Conservation (phyloP, 176 grass and related monocot species). For the Ensete ventricosum region DNA sequence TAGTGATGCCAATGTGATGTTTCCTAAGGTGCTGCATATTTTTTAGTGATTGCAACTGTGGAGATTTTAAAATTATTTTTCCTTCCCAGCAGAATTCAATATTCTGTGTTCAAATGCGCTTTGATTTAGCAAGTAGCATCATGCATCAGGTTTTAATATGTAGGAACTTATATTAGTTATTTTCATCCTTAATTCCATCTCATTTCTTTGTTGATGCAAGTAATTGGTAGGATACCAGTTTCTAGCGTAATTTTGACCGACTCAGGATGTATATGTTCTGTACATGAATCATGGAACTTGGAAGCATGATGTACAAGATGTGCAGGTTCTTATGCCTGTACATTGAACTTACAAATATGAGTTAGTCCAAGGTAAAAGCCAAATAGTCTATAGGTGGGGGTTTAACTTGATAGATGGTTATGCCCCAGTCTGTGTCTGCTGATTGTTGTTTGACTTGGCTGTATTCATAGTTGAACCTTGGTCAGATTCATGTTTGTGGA, state of each 20-base stretch:
- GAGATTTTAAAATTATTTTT: constrained; percentile 4
- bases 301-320: not conserved
- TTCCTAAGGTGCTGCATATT: not conserved
- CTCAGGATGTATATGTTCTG: not conserved
- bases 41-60: not conserved
- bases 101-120: too few relatives aligned
- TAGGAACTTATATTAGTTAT: too few relatives aligned
- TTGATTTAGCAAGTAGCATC: too few relatives aligned
- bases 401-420: too few relatives aligned
- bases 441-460: too few relatives aligned
- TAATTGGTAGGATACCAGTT: too few relatives aligned
- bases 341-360: not conserved
- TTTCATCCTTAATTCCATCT: too few relatives aligned
- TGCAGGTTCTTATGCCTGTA: not conserved
- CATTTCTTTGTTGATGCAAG: too few relatives aligned
- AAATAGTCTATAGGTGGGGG: too few relatives aligned
- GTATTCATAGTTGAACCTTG: not conserved
- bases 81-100: not conserved
- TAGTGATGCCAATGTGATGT: constrained; percentile 9
- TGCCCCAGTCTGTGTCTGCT: too few relatives aligned
- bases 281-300: not conserved
- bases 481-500: not conserved
- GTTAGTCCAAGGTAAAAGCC: not conserved
- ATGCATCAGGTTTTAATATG: too few relatives aligned
- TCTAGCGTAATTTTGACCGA: not conserved